phyloP scores from a whole-genome alignment of 2,329 filamentous ascomycete species.

The Fusarium phyllophilum region DNA sequence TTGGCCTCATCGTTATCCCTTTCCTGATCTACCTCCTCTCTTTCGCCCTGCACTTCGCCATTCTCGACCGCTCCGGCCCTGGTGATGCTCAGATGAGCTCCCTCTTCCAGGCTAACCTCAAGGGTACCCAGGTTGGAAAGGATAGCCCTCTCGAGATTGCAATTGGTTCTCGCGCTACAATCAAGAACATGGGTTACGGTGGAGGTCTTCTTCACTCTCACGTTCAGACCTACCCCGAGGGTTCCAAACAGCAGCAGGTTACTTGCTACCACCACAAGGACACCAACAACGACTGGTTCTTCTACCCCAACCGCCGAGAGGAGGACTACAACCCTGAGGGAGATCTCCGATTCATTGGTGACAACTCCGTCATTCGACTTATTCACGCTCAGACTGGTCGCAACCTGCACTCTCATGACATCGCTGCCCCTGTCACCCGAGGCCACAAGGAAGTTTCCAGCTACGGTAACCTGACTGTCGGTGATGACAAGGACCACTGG shows the following conservation, averaged over 20 bases:
- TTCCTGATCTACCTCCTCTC: constrained; percentile 94
- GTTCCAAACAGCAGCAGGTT: constrained; percentile 93
- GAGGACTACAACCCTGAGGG: constrained; percentile 76
- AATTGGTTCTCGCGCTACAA: constrained; percentile 85
- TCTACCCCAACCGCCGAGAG: constrained; percentile 90
- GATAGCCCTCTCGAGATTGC: constrained; percentile 94
- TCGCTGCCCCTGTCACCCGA: constrained; percentile 90
- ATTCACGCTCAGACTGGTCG: constrained; percentile 96
- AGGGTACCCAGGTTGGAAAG: constrained; percentile 91
- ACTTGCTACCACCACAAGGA: constrained; percentile 99
- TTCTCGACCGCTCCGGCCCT: constrained; percentile 92
- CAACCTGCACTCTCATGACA: constrained; percentile 94
- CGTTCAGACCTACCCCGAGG: constrained; percentile 94
- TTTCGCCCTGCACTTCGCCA: constrained; percentile 93
- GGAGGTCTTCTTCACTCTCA: constrained; percentile 96
- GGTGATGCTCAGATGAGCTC: constrained; percentile 99
- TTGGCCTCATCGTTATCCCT: constrained; percentile 89
- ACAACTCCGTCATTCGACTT: constrained; percentile 82
- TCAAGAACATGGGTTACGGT: constrained; percentile 99
- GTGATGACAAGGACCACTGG: constrained; percentile 99
- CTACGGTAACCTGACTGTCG: constrained; percentile 95
- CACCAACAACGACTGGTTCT: constrained; percentile 99
- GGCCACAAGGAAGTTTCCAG: constrained; percentile 91
- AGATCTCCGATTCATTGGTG: constrained; percentile 76
- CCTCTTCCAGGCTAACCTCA: constrained; percentile 96